phyloP scores from a whole-genome alignment of 495 filamentous ascomycete species.

The Rostrohypoxylon terebratum region DNA sequence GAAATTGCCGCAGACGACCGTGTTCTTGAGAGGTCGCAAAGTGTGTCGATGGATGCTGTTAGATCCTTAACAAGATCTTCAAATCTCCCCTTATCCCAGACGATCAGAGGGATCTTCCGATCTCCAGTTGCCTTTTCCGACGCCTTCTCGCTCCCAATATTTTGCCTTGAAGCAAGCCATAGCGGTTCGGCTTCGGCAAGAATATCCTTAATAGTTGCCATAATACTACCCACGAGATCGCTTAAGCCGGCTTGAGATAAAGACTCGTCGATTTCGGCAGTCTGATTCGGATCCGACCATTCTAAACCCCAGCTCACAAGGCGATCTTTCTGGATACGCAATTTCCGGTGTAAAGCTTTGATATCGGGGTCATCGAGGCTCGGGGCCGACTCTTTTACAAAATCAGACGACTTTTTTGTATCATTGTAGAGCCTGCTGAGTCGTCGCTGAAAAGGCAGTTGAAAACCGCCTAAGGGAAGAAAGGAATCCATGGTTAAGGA shows the following conservation, averaged over 20 bases:
- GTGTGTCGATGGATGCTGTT: slow-evolving; percentile 86
- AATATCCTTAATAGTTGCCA: slow-evolving; percentile 88
- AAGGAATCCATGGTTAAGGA: slow-evolving; percentile 59
- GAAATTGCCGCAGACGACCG: slow-evolving; percentile 61
- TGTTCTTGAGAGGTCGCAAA: slow-evolving; percentile 86
- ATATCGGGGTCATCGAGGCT: slow-evolving; percentile 66
- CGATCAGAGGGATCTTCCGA: slow-evolving; percentile 60
- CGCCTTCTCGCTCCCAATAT: slow-evolving; percentile 57
- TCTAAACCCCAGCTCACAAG: slow-evolving; percentile 90
- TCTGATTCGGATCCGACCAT: slow-evolving; percentile 79
- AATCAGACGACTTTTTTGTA: slow-evolving; percentile 89
- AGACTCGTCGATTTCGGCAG: slow-evolving; percentile 86
- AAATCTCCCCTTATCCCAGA: slow-evolving; percentile 71
- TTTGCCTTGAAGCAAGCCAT: slow-evolving; percentile 65
- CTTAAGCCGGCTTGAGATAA: slow-evolving; percentile 85
- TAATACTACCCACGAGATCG: slow-evolving; percentile 87
- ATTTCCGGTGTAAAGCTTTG: slow-evolving; percentile 66
- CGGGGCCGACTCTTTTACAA: slow-evolving; percentile 77
- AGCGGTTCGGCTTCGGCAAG: slow-evolving; percentile 85
- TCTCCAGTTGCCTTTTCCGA: slow-evolving; percentile 54
- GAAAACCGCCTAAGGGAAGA: slow-evolving; percentile 58
- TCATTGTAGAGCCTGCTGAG: slow-evolving; percentile 92
- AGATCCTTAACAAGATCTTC: slow-evolving; percentile 80
- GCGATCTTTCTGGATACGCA: slow-evolving; percentile 76
- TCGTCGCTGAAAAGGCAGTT: slow-evolving; percentile 71